A percentile compares a stretch with the other conserved stretches of the same genome.
Conservation (phyloP, 805 yeast genomes). For the Hanseniaspora occidentalis region DNA sequence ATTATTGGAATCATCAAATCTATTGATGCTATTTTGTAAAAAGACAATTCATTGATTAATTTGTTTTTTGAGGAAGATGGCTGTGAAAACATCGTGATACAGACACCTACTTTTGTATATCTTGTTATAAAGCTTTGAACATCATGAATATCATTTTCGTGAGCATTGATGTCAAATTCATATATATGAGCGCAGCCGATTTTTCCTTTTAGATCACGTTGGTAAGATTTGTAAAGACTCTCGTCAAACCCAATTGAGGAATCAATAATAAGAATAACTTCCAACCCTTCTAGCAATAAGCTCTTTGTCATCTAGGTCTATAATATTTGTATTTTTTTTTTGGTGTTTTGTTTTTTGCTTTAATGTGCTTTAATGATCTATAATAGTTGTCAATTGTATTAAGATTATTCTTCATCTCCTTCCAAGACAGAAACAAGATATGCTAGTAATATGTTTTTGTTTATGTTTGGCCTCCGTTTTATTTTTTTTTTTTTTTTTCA, state of each 20-base stretch:
- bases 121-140: background rate
- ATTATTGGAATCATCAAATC: constrained; percentile 23
- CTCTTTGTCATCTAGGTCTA: background rate
- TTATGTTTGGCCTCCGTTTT: no score
- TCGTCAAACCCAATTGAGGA: background rate
- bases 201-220: background rate
- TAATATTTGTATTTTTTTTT: background rate
- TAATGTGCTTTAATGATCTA: no score
- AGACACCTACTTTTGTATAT: background rate
- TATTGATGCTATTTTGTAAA: constrained; percentile 17
- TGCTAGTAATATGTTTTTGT: no score
- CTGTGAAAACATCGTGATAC: background rate
- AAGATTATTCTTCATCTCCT: no score
- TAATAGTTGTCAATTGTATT: no score
- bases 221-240: background rate
- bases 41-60: constrained; percentile 12
- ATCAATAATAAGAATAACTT: background rate
- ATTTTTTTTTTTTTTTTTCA: no score
- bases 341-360: background rate
- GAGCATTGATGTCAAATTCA: background rate
- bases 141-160: background rate
- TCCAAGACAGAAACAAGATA: no score
- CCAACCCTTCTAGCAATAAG: background rate
- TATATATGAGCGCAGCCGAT: background rate
- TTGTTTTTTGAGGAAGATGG: background rate